Base-by-base conservation (phyloP, 768 basidiomycete species). In the Hericium rajendrae region DNA sequence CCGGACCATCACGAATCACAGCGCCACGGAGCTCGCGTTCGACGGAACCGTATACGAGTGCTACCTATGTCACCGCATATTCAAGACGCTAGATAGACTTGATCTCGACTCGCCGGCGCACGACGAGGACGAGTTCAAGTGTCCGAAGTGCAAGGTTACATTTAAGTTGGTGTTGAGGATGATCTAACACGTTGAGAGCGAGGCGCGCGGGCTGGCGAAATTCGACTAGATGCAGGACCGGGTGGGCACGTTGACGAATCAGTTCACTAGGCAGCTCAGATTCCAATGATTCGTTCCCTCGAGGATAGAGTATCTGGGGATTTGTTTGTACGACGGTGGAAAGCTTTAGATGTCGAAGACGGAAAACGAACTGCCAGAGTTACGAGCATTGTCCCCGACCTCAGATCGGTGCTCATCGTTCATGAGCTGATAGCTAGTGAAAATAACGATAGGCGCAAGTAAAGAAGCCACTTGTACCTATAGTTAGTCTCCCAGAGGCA, bases 21-120 rank as follows among this genome's bases (percentile, higher is more conserved):
- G 32, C 20, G 74, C 74, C 49, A 76, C 76, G 9, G 63, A 65
- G 15, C 66, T 62, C 32, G 70, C 76, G 11, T 77, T 71, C 71
- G 78, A 78, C 59, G 71, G 72, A 0, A 6, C 1, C 6, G 71
- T 61, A 8, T 88, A 75, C 66, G 84, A 88, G 67, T 88, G 85
- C 68, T 79, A 79, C 65, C 68, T 88, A 22, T 87, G 86, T 66
- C 76, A 80, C 66, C 60, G 55, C 24, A 61, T 50, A 8, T 83
- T 77, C 63, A 20, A 64, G 41, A 62, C 70, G 1, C 74, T 85
- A 13, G 10, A n/a, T 0, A 70, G 68, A 10, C 73, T 88, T 51
- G 85, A 88, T 63, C 74, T 88, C 40, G 73, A 74, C 49, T 86
- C 83, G 66, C 81, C 85, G 24, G 49, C 26, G 37, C 48, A 8